Evolutionary conservation across 73 alveolate genomes (phyloP), one percentile per base, ranked within the genome.

Genomic region (Effrenium voratum): DNA sequence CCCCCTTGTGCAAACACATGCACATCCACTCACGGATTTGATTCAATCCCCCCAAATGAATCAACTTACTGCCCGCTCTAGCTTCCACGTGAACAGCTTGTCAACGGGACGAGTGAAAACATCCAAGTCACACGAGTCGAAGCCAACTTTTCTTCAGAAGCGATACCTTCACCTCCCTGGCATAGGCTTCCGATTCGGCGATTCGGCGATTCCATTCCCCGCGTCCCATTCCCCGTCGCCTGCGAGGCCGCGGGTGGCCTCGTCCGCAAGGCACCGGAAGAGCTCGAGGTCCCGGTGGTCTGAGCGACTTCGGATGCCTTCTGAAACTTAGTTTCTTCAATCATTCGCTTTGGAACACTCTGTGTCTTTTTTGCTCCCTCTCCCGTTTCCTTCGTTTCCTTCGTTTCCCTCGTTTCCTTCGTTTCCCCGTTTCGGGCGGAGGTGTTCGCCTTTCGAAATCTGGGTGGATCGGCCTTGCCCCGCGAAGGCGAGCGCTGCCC

Each of bases 201-300:
- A 22, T 57, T 57, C 72, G 28, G 28, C 16, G 43, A 5, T 16
- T 22, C 36, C 63, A 15, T 2, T n/a, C 12, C 1, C 16, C 50
- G 34, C 1, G 38, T 38, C 59, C 5, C 43, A 5, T 4, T 44
- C 32, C 12, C 38, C 92, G n/a, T 1, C 45, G 80, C 80, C 80
- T 52, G n/a, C 60, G 19, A 84, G 30, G 43, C 34, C 59, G 12
- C 72, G 43, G 3, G 93, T 28, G 8, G 93, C 93, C 34, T 13
- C 45, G n/a, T 22, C 44, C 43, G n/a, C 30, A 4, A 84, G 93
- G 55, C 72, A n/a, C 24, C 93, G 79, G 57, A 84, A 84, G 32
- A 84, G 81, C 45, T 84, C 93, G 43, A 84, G 93, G 80, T 84
- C 93, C 47, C 93, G 93, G n/a, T 34, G n/a, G 59, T 84, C 93